These are phyloP conservation scores for Chimonanthus salicifolius DNA, from an alignment of 164 flowering plant species.

Conservation along the genomic window DNA sequence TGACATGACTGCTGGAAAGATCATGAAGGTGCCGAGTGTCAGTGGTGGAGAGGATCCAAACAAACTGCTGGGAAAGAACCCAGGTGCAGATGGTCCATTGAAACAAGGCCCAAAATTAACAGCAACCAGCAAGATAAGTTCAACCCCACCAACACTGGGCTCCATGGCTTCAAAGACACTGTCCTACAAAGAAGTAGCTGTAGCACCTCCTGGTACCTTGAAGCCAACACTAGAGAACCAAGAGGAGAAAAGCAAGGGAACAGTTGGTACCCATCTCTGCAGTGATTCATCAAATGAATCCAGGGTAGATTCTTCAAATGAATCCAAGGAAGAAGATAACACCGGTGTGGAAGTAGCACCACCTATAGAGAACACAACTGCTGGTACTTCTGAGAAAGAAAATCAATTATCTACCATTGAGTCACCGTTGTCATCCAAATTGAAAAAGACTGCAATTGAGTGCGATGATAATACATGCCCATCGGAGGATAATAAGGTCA, in stretches of 20 bases:
- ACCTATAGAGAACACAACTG: conserved; percentile 22
- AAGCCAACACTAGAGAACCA: conserved; percentile 45
- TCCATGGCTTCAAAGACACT: conserved; percentile 58
- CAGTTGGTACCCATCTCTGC: conserved; percentile 19
- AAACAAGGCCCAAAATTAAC: background rate
- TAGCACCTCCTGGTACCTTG: conserved; percentile 74
- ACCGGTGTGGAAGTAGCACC: conserved; percentile 12
- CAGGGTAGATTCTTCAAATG: conserved; percentile 16
- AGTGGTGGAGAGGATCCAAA: conserved; percentile 24
- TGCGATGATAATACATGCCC: conserved; percentile 16
- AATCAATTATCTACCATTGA: conserved; percentile 4
- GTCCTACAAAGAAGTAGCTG: conserved; percentile 88
- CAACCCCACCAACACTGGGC: conserved; percentile 28
- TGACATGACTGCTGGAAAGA: conserved; percentile 27
- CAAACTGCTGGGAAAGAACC: conserved; percentile 25
- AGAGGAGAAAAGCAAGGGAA: conserved; percentile 28
- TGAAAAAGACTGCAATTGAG: conserved; percentile 23
- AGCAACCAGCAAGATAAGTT: conserved; percentile 16
- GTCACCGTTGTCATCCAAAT: conserved; percentile 3
- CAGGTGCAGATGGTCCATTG: background rate
- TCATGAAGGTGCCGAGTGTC: conserved; percentile 18
- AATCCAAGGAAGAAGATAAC: conserved; percentile 25
- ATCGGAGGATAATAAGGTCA: conserved; percentile 23
- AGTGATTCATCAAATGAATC: conserved; percentile 19
- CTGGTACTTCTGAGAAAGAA: conserved; percentile 20